Base-by-base conservation (phyloP, 768 basidiomycete species). In the Phallus indusiatus region DNA sequence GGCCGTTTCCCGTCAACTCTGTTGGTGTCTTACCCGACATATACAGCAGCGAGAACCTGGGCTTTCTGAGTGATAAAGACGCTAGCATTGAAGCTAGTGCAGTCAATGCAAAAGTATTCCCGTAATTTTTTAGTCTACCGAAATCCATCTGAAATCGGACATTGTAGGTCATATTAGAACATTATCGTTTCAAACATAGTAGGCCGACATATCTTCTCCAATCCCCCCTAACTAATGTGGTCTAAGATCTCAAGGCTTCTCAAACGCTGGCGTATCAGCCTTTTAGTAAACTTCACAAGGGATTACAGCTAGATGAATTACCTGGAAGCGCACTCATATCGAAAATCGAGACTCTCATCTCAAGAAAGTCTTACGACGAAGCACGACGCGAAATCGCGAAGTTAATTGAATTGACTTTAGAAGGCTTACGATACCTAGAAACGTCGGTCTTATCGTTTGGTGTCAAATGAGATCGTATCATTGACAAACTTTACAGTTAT, bases 11-110 rank as follows among this genome's bases (percentile, higher is more conserved):
- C 1, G 86, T 82, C 2, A 93, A 93, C 66, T 86, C 85, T 0
- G 89, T 90, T 18, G 90, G 90, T 1, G 83, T 90, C 1, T 70
- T 91, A 14, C 88, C 90, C 5, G 89, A 91, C 67, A 80, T 84
- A 1, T 56, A 56, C 28, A 46, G n/a, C 34, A 84, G 88, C 62
- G 79, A 80, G 12, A 74, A 63, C 8, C 77, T 79, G 33, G 88
- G 88, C 4, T 89, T 83, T 67, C 68, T 90, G 34, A 64, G 66
- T 17, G 83, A 81, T 37, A 78, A 83, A 35, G 73, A 76, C 51
- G 69, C 73, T 21, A 71, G 79, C 37, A 86, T 86, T 2, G 67
- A 70, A 52, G 77, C 77, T 22, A 80, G 82, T 5, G 69, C 86
- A 5, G 77, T 84, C 21, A 91, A 91, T 67, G 81, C 86, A 0